A percentile compares a stretch with the other conserved stretches of the same genome.
Evolutionary conservation across 768 basidiomycete species (phyloP).

Genomic region (Suillus lakei): DNA sequence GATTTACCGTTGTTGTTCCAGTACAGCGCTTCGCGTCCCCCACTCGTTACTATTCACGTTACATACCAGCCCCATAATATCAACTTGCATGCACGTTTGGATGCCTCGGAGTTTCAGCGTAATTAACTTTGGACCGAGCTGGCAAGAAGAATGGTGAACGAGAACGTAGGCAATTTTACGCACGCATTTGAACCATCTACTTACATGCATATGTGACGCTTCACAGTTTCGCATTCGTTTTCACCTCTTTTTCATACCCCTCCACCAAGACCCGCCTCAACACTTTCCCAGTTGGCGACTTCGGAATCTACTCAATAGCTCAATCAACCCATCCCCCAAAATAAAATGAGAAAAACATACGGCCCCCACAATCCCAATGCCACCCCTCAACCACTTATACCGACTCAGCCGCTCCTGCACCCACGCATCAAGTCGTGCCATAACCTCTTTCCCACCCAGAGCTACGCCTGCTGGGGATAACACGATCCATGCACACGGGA

Average conservation of each 20-base stretch:
- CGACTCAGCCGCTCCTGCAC: slow-evolving; percentile 61
- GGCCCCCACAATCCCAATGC: slow-evolving; percentile 62
- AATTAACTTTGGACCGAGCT: too few relatives aligned
- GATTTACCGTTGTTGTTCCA: too few relatives aligned
- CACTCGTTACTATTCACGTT: too few relatives aligned
- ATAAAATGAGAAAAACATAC: slow-evolving; percentile 38
- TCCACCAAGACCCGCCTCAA: slow-evolving; percentile 62
- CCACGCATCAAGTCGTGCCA: slow-evolving; percentile 58
- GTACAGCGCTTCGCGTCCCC: too few relatives aligned
- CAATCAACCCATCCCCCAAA: slow-evolving; percentile 3
- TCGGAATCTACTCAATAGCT: slow-evolving; percentile 55
- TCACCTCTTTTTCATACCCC: slow-evolving; percentile 43
- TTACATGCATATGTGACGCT: not conserved
- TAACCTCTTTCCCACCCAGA: slow-evolving; percentile 44
- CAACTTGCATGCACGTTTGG: too few relatives aligned
- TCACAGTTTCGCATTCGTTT: slow-evolving; percentile 23
- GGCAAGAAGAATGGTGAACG: too few relatives aligned
- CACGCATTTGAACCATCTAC: too few relatives aligned
- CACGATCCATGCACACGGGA: slow-evolving; percentile 75
- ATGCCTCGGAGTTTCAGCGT: too few relatives aligned
- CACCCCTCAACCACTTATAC: slow-evolving; percentile 74
- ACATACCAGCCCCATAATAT: too few relatives aligned
- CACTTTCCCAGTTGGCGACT: slow-evolving; percentile 68
- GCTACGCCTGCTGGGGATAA: slow-evolving; percentile 56
- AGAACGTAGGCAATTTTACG: too few relatives aligned